A percentile compares a stretch with the other conserved stretches of the same genome.
Evolutionary conservation across 2,329 filamentous ascomycete species (phyloP).

Genomic region (Zymoseptoria crescenta): DNA sequence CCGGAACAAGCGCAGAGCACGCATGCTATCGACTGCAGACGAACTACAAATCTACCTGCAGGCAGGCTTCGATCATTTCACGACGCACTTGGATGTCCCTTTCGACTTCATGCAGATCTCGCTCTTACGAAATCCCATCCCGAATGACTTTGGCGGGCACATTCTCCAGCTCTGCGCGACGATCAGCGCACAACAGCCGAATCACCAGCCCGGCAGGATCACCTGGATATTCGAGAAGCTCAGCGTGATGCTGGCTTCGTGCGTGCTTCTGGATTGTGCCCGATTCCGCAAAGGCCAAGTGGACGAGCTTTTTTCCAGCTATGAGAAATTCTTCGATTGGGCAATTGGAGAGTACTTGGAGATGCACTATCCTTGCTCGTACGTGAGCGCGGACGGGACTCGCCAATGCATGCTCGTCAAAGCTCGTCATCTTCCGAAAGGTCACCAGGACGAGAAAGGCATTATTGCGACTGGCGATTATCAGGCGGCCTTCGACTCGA

Average conservation of each 20-base stretch:
- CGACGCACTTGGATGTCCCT: conserved; percentile 36
- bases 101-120: conserved; percentile 47
- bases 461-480: conserved; percentile 39
- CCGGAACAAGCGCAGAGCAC: conserved; percentile 36
- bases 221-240: conserved; percentile 38
- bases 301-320: conserved; percentile 34
- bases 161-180: conserved; percentile 43
- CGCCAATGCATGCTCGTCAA: conserved; percentile 28
- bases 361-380: conserved; percentile 42
- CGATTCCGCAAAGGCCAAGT: conserved; percentile 32
- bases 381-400: conserved; percentile 25
- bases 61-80: conserved; percentile 45
- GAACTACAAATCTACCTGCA: conserved; percentile 43
- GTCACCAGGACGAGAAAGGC: conserved; percentile 39
- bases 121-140: conserved; percentile 39
- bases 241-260: conserved; percentile 44
- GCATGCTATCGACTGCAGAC: conserved; percentile 42
- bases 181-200: conserved; percentile 30
- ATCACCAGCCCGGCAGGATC: conserved; percentile 24
- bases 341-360: conserved; percentile 40
- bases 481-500: conserved; percentile 31
- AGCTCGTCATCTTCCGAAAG: conserved; percentile 26
- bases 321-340: conserved; percentile 36
- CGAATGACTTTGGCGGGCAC: conserved; percentile 41
- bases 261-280: conserved; percentile 43